Evolutionary conservation across 2,329 filamentous ascomycete species (phyloP).

Genomic region (Ceratocystis huliohia): DNA sequence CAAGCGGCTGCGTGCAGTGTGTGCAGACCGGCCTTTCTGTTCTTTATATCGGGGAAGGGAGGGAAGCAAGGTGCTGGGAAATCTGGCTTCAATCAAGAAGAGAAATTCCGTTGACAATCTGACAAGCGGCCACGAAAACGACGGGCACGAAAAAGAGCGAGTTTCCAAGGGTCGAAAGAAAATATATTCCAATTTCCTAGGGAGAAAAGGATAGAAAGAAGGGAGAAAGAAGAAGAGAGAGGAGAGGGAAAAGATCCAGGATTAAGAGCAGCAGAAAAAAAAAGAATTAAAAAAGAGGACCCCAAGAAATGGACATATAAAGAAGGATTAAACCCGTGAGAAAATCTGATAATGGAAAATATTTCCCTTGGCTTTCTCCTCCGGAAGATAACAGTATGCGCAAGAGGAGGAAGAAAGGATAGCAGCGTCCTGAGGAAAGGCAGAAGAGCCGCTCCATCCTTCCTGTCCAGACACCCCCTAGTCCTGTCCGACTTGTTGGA

Average conservation of each 20-base stretch:
- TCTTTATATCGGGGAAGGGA: not conserved
- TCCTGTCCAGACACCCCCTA: too few relatives aligned
- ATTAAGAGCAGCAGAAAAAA: conserved; percentile 1
- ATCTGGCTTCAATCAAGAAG: conserved; percentile 16
- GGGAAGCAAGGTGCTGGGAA: not conserved
- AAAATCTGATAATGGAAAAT: conserved; percentile 17
- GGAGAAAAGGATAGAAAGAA: conserved; percentile 10
- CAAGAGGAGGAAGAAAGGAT: not conserved
- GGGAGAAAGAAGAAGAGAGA: not conserved
- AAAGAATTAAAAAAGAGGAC: conserved; percentile 16
- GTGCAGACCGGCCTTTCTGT: not conserved
- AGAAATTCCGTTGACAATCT: conserved; percentile 10
- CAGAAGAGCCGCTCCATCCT: too few relatives aligned
- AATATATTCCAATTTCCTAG: not conserved
- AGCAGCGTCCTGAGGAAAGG: not conserved
- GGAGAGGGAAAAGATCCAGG: not conserved
- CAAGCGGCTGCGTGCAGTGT: not conserved
- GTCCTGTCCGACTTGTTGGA: too few relatives aligned
- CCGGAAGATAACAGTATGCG: not conserved
- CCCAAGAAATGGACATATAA: not conserved
- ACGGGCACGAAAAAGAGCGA: too few relatives aligned
- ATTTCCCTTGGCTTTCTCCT: not conserved
- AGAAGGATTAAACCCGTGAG: conserved; percentile 15
- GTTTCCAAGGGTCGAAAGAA: conserved; percentile 5
- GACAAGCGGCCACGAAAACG: too few relatives aligned